Evolutionary conservation across 345 rosid genomes (phyloP), one percentile per base, ranked within the genome.

Genomic region (Eucalyptus pauciflora): DNA sequence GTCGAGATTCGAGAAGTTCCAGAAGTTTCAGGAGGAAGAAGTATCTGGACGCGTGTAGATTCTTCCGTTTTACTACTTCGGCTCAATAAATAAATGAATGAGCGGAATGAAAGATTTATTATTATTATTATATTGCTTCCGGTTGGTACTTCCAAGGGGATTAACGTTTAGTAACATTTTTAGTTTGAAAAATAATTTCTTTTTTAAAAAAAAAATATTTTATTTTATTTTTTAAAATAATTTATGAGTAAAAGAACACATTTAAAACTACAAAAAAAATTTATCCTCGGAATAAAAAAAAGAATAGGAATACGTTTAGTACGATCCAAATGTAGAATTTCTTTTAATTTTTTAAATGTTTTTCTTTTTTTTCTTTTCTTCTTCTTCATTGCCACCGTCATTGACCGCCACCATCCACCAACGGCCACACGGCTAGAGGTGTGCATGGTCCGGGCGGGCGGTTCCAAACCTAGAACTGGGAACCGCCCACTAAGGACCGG

Each of bases 1-100:
- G 43, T 25, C 25, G 29, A 51, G 46, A 50, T 91, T 93, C 94
- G 51, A 90, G 95, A 93, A 93, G 91, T 67, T 93, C 92, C 95
- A 43, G 86, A 85, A 86, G 85, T 22, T 80, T 87, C 86, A 31
- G 54, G 58, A 10, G 88, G 17, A 8, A 15, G 85, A 51, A 58
- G 31, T 29, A 88, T 93, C 94, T 87, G 60, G 94, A 91, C 37
- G 7, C 56, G 45, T 29, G 79, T 71, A 17, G 94, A 92, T 88
- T 86, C 88, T 90, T 94, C 95, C 12, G 48, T 20, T 37, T 20
- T 10, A 41, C 48, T 43, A 11, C 24, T 11, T 69, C 41, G 83
- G 46, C 83, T 10, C 33, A 29, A 62, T 62, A 60, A 25, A 60
- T 58, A 60, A 25, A 60, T 60, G 10, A 60, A 60, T 25, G 67